These are phyloP conservation scores for Hyphodiscus sp. DNA, from an alignment of 2,329 filamentous ascomycete genomes.

Conservation along the genomic window DNA sequence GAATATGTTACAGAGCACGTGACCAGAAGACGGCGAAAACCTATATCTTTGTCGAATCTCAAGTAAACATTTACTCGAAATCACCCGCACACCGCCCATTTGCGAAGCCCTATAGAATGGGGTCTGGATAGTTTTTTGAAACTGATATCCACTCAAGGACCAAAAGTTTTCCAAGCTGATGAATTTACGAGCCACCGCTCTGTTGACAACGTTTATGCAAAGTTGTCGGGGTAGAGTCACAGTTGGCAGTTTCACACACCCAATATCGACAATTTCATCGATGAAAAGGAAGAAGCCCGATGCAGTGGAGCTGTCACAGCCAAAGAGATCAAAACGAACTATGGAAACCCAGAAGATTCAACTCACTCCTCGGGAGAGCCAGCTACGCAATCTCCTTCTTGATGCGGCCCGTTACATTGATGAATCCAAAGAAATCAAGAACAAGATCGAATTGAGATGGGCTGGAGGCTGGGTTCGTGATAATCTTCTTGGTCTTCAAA, in stretches of 20 bases:
- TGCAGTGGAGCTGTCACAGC: slow-evolving; percentile 16
- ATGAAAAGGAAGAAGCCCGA: slow-evolving; percentile 32
- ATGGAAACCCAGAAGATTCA: slow-evolving; percentile 34
- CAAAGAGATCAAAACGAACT: slow-evolving; percentile 15
- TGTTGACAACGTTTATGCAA: slow-evolving; percentile 12
- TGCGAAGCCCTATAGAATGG: background rate
- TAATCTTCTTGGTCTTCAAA: slow-evolving; percentile 65
- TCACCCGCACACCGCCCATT: background rate
- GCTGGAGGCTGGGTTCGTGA: slow-evolving; percentile 86
- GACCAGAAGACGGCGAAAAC: background rate
- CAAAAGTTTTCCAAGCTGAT: background rate
- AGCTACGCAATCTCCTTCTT: slow-evolving; percentile 68
- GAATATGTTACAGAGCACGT: background rate
- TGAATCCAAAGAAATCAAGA: slow-evolving; percentile 37
- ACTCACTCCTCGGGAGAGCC: slow-evolving; percentile 65
- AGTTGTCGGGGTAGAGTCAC: slow-evolving; percentile 14
- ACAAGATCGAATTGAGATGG: slow-evolving; percentile 63
- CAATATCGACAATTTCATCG: slow-evolving; percentile 13
- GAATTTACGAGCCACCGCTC: background rate
- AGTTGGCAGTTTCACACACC: slow-evolving; percentile 8
- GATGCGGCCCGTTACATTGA: slow-evolving; percentile 73
- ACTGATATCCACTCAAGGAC: background rate
- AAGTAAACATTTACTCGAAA: background rate
- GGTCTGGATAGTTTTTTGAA: background rate
- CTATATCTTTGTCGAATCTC: background rate